Conservation (phyloP, 108 stramenopile species). For the Skeletonema grethae region DNA sequence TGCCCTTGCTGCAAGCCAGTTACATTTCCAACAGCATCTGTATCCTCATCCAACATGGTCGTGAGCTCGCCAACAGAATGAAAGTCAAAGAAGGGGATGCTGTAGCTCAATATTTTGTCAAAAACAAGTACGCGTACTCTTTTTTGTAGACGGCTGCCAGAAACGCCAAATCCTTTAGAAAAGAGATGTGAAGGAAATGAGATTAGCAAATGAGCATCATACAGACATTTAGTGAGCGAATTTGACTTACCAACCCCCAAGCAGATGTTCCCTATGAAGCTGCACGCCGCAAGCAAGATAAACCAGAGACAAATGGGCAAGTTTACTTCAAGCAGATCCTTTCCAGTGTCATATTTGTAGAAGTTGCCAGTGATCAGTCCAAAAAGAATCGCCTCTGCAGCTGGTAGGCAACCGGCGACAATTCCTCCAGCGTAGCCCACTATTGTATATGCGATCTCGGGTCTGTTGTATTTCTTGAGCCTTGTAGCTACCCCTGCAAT, state of each 20-base stretch:
- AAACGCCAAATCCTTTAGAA: slow-evolving; percentile 27
- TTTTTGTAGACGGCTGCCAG: slow-evolving; percentile 24
- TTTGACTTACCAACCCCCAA: too few species aligned
- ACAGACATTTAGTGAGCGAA: too few species aligned
- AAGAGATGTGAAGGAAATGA: too few species aligned
- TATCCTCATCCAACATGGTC: slow-evolving; percentile 32
- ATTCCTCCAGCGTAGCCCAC: slow-evolving; percentile 22
- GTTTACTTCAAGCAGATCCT: slow-evolving; percentile 25
- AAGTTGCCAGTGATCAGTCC: slow-evolving; percentile 37
- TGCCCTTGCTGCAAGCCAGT: slow-evolving; percentile 38
- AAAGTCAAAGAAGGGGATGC: slow-evolving; percentile 39
- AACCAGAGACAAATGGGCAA: slow-evolving; percentile 18
- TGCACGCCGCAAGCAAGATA: slow-evolving; percentile 17
- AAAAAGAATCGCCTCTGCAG: slow-evolving; percentile 39
- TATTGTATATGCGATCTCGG: slow-evolving; percentile 19
- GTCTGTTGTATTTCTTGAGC: slow-evolving; percentile 14
- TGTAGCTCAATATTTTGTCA: slow-evolving; percentile 32
- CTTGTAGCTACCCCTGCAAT: slow-evolving; percentile 8
- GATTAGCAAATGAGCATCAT: too few species aligned
- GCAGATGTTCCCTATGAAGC: slow-evolving; percentile 24
- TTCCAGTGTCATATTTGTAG: slow-evolving; percentile 15
- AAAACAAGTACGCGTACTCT: slow-evolving; percentile 30
- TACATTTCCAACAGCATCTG: slow-evolving; percentile 26
- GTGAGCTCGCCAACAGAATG: slow-evolving; percentile 42
- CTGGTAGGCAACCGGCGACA: slow-evolving; percentile 22